phyloP scores from a whole-genome alignment of 768 basidiomycete species.

The Pilatotrama ljubarskyi region DNA sequence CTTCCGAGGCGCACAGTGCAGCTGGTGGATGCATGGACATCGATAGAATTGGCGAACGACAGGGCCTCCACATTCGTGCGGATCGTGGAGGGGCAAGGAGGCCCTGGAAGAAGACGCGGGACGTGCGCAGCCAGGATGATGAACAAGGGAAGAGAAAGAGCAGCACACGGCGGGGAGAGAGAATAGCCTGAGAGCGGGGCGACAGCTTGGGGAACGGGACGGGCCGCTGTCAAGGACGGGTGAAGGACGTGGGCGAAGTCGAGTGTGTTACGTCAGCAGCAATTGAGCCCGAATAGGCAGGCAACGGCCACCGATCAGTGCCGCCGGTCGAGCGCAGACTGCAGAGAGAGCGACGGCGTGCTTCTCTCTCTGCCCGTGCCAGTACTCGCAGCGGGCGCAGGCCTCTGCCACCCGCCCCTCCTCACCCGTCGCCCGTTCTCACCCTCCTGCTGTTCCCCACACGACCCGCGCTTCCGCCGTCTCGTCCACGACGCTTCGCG shows the following conservation, averaged over 20 bases:
- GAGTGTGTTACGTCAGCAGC: conserved; percentile 5
- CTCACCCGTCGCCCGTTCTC: conserved; percentile 12
- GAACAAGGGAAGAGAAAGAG: too few species aligned
- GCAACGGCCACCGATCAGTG: conserved; percentile 15
- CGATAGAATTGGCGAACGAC: neutral
- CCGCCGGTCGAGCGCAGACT: neutral
- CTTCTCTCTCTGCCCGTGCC: neutral
- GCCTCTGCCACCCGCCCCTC: neutral
- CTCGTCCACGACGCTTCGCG: conserved; percentile 7
- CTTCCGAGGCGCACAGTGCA: too few species aligned
- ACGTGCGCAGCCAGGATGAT: neutral
- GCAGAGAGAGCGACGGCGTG: neutral
- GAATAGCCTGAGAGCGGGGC: neutral
- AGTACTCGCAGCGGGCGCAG: neutral
- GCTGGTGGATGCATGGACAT: neutral
- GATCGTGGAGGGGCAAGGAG: neutral
- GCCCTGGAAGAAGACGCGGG: neutral
- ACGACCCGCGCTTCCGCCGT: conserved; percentile 12
- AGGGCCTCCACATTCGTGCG: neutral
- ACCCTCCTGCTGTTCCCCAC: conserved; percentile 16
- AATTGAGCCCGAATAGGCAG: conserved; percentile 17
- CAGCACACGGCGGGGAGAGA: too few species aligned
- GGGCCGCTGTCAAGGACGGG: neutral
- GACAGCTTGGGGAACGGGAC: neutral
- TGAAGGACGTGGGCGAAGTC: neutral